Base-by-base conservation (phyloP, 176 grass and related monocot genomes). In the Eragrostis curvula region DNA sequence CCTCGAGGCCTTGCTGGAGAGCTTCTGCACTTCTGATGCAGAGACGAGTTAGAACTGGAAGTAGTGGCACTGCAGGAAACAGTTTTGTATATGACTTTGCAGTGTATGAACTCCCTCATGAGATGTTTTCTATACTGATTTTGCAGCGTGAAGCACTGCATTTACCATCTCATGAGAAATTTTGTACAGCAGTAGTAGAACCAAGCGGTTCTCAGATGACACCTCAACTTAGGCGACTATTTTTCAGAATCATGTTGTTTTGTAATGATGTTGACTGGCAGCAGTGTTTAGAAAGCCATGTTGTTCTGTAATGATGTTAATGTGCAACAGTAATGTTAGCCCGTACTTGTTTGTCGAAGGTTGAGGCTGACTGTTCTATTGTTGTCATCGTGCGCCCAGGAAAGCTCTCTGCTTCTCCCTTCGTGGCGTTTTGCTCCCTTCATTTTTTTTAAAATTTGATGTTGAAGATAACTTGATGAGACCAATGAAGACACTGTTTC, bases 1-100 rank as follows among this genome's bases (percentile, higher is more conserved):
- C 85, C 67, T 86, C 27, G 55, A n/a, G 7, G 45, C 45, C 20
- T 84, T 67, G 71, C 20, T 81, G 44, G 55, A 82, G 21, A 55
- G 5, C 49, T 68, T 80, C 64, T 55, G 5, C 60, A 29, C 12
- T 29, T 5, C 21, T 80, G 78, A 80, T 16, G 21, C 2, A 4
- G 50, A n/a, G 6, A 47, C 2, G 6, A 5, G 3, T 40, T 50
- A 12, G 43, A 51, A 48, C 28, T 66, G 12, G 62, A 66, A 40
- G 12, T 14, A 50, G 2, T 39, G 61, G 47, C 77, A 51, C 46
- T 53, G 76, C 3, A 64, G 15, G 76, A 66, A 44, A 7, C 60
- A 66, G 17, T 67, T 66, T 23, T 79, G 61, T 52, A 24, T 66
- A 39, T 66, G 61, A 16, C 18, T 57, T 21, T 3, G 20, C 61